Percentiles rank a stretch among this genome's conserved stretches.
These are phyloP conservation scores for Pelargonium australe DNA, from an alignment of 441 rosid genomes.

Conservation along the genomic window DNA sequence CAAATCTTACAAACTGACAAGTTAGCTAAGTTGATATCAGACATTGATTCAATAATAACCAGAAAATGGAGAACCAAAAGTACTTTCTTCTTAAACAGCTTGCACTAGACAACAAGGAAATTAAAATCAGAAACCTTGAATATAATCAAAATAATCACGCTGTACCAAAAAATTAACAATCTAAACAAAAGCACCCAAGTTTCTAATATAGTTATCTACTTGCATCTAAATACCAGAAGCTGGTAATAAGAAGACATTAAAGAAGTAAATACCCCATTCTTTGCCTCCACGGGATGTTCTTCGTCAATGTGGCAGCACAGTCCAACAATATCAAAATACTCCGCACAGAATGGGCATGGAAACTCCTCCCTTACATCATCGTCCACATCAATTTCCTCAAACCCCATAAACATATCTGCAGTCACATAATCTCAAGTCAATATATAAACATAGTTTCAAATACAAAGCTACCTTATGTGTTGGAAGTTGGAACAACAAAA, in stretches of 20 bases:
- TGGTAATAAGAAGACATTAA: not conserved
- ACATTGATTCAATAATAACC: not conserved
- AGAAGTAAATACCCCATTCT: conserved; percentile 56
- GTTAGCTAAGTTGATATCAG: not conserved
- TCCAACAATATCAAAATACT: conserved; percentile 77
- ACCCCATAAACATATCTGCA: conserved; percentile 78
- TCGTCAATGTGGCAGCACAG: conserved; percentile 97
- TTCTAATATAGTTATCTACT: not conserved
- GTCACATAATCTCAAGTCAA: conserved; percentile 20
- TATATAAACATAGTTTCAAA: conserved; percentile 5
- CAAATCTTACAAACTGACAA: not conserved
- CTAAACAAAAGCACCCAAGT: not conserved
- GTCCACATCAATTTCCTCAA: conserved; percentile 85
- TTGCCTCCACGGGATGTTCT: conserved; percentile 80
- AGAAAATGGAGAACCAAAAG: not conserved
- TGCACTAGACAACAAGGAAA: not conserved
- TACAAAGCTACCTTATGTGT: not conserved
- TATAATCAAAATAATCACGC: not conserved
- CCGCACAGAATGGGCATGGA: conserved; percentile 91
- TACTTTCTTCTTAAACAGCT: not conserved
- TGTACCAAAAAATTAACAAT: not conserved
- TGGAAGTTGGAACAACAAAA: too few relatives aligned
- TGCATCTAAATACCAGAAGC: not conserved
- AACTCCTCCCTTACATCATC: conserved; percentile 88
- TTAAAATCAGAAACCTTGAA: not conserved